Conservation (phyloP, 495 filamentous ascomycete genomes). For the Talaromyces liani region DNA sequence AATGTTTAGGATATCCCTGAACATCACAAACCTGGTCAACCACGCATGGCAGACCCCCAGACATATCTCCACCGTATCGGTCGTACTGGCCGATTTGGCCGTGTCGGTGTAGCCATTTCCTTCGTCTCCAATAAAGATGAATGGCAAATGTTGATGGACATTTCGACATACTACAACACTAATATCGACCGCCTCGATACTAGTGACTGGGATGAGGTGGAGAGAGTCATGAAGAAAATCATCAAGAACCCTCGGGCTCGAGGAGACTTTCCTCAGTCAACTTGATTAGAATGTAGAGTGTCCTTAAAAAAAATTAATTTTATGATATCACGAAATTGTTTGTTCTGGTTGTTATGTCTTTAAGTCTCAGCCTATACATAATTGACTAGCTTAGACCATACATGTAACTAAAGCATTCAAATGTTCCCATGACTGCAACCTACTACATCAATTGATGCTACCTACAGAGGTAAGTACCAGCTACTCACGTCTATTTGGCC, state of each 20-base stretch:
- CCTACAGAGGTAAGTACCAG: not conserved
- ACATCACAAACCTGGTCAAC: constrained; percentile 14
- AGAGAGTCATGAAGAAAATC: constrained; percentile 68
- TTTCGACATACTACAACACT: constrained; percentile 62
- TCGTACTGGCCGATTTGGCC: constrained; percentile 92
- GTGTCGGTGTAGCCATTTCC: constrained; percentile 89
- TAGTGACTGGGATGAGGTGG: constrained; percentile 81
- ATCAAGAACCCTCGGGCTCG: constrained; percentile 75
- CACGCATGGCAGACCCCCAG: constrained; percentile 62
- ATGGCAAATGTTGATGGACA: constrained; percentile 66
- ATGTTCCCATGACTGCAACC: not conserved
- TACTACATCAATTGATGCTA: too few relatives aligned
- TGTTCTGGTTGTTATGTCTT: not conserved
- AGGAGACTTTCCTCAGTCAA: constrained; percentile 31
- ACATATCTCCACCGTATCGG: constrained; percentile 98
- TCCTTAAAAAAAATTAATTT: not conserved
- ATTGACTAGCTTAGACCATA: not conserved
- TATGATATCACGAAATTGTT: not conserved
- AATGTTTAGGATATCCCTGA: constrained; percentile 50
- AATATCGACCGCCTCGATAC: constrained; percentile 52
- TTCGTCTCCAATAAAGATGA: constrained; percentile 78
- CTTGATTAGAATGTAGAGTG: constrained; percentile 13
- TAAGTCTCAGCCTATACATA: not conserved
- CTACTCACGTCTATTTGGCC: not conserved
- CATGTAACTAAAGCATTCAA: not conserved